Base-by-base conservation (phyloP, 2,329 filamentous ascomycete species). In the Aspergillus jensenii region DNA sequence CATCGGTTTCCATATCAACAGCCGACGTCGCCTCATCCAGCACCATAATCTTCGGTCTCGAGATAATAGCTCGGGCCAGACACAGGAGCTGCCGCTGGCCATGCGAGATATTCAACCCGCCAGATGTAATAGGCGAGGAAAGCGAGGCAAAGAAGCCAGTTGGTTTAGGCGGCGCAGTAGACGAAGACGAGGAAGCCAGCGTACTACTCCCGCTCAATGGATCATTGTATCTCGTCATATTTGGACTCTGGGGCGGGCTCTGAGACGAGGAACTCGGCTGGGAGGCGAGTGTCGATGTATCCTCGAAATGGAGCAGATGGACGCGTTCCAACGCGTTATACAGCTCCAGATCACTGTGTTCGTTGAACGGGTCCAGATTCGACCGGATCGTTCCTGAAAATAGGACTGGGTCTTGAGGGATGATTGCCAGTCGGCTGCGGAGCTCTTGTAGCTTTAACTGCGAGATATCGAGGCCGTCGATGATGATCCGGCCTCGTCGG, bases 1-100 rank as follows among this genome's bases (percentile, higher is more conserved):
- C 78, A 69, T 93, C 90, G 0, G 90, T 92, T 41, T 82, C 79
- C 87, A 91, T 90, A 71, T 92, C 90, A 2, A 93, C 89, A 0
- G 90, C 89, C 3, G 84, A 88, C 0, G 90, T 93, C 0, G 90
- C 90, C 75, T 93, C 90, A 69, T 93, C 90, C 1, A 93, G 82
- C 1, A 93, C 85, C 84, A 93, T 89, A 65, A 93, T 86, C 68
- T 89, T 88, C 3, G 90, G 89, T 0, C 87, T 82, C 0, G 85
- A 82, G 23, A 91, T 85, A 64, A 91, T 90, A 51, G 66, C 66
- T 2, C 69, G 65, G 1, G 69, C 65, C 0, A 71, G 64, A 19
- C 66, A 70, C 4, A 71, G 56, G 4, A 71, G 61, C 43, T 71
- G 69, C 0, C 68, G 59, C 17, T 71, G 67, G 8, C 69, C 69